Conservation (phyloP, 2,329 filamentous ascomycete genomes). For the Microdochium trichocladiopsis region DNA sequence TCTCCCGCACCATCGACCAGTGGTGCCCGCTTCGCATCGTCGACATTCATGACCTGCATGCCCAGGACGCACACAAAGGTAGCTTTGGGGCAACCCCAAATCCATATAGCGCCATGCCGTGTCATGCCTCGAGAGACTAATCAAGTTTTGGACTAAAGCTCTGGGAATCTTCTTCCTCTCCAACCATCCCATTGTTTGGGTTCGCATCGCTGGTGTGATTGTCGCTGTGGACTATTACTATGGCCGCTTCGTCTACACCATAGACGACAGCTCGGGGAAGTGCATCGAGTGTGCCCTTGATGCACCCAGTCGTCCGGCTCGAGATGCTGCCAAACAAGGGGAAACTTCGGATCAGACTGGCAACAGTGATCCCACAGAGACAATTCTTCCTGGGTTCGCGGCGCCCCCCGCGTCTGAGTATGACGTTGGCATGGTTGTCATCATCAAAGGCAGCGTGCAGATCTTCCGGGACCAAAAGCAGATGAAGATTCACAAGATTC, state of each 20-base stretch:
- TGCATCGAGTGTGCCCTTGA: slow-evolving; percentile 42
- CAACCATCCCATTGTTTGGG: slow-evolving; percentile 73
- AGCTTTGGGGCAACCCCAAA: slow-evolving; percentile 1
- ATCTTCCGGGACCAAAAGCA: slow-evolving; percentile 41
- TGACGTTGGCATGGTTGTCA: slow-evolving; percentile 47
- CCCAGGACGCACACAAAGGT: slow-evolving; percentile 48
- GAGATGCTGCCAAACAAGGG: not conserved
- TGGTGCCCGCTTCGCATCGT: slow-evolving; percentile 50
- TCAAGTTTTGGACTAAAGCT: too few relatives aligned
- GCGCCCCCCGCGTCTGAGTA: slow-evolving; percentile 12
- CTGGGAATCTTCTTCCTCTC: slow-evolving; percentile 57
- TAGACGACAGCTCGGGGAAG: slow-evolving; percentile 60
- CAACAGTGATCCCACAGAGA: not conserved
- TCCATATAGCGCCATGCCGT: not conserved
- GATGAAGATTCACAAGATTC: slow-evolving; percentile 44
- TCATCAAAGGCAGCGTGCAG: slow-evolving; percentile 46
- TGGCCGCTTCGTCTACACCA: slow-evolving; percentile 40
- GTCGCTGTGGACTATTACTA: slow-evolving; percentile 51
- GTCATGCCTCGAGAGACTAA: too few relatives aligned
- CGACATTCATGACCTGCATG: slow-evolving; percentile 41
- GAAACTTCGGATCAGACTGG: not conserved
- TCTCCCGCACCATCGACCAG: slow-evolving; percentile 51
- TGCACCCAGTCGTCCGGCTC: slow-evolving; percentile 5
- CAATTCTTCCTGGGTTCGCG: not conserved
- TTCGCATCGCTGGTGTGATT: slow-evolving; percentile 63